These are phyloP conservation scores for Chamaecyparis obtusa DNA, from an alignment of 75 land plant species.

Conservation along the genomic window DNA sequence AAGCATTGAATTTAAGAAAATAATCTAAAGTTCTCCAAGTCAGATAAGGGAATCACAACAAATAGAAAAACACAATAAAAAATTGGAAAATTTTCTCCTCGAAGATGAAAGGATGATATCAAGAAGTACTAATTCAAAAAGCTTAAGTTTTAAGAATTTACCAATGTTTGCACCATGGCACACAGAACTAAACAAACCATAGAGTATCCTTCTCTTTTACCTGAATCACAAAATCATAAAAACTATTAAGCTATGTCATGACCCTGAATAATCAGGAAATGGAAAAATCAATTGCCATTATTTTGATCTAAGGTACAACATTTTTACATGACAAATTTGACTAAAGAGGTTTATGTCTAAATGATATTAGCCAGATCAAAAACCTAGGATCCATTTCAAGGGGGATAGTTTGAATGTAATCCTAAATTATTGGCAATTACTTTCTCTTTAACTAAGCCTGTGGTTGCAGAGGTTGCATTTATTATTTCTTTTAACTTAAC, in stretches of 20 bases:
- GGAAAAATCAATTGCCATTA: not conserved
- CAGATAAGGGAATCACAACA: not conserved
- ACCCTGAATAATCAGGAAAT: not conserved
- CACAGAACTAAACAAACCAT: conserved; percentile 89
- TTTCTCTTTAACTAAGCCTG: not conserved
- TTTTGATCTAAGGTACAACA: conserved; percentile 2
- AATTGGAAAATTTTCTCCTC: not conserved
- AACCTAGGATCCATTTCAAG: not conserved
- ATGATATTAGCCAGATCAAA: not conserved
- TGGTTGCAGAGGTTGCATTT: not conserved
- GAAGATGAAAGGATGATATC: not conserved
- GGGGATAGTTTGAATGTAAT: not conserved
- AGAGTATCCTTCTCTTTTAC: conserved; percentile 89
- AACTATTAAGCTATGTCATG: not conserved
- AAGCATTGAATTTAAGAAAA: not conserved
- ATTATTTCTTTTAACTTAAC: not conserved
- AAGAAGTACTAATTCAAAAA: not conserved
- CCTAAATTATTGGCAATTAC: not conserved
- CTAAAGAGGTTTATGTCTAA: not conserved
- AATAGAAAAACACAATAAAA: not conserved
- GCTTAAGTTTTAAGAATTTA: conserved; percentile 15
- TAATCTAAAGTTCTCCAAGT: not conserved
- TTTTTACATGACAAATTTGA: not conserved
- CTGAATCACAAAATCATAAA: conserved; percentile 24
- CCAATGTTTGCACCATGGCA: conserved; percentile 98